These are phyloP conservation scores for Ustilago vetiveriae DNA, from an alignment of 1,284 basidiomycete genomes.

Conservation along the genomic window DNA sequence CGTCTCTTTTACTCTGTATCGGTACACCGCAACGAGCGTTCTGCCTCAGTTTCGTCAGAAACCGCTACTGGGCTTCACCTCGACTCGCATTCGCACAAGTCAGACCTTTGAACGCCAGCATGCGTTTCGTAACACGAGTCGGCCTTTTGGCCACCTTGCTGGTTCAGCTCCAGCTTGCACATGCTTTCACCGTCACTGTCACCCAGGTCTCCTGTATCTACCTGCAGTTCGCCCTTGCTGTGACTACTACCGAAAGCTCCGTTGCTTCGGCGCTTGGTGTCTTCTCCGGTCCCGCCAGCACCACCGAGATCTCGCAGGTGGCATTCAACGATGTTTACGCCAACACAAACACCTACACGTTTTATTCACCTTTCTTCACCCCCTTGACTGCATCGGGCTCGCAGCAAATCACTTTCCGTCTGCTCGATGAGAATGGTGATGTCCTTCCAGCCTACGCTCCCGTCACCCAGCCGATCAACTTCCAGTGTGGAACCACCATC, in stretches of 20 bases:
- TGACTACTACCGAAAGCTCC: constrained; percentile 20
- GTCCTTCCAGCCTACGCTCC: constrained; percentile 13
- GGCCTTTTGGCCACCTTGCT: constrained; percentile 27
- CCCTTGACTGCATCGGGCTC: constrained; percentile 21
- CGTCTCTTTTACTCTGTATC: no score
- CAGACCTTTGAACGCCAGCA: no score
- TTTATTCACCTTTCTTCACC: constrained; percentile 24
- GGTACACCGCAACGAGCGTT: no score
- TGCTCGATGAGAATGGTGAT: constrained; percentile 21
- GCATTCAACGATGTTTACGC: constrained; percentile 21
- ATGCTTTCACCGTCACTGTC: constrained; percentile 22
- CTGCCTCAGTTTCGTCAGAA: no score
- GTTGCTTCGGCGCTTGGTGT: constrained; percentile 16
- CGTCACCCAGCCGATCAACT: constrained; percentile 27
- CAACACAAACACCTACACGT: constrained; percentile 17
- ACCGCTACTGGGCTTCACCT: no score
- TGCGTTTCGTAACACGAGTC: constrained; percentile 8
- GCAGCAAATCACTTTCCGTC: constrained; percentile 23
- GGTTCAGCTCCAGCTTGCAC: constrained; percentile 15
- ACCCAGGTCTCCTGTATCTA: constrained; percentile 28
- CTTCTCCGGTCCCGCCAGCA: constrained; percentile 9
- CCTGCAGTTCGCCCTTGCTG: constrained; percentile 25
- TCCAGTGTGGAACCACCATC: constrained; percentile 38
- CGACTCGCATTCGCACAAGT: no score
- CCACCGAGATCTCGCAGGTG: constrained; percentile 17